phyloP scores from a whole-genome alignment of 805 yeast species.

The Maudiozyma bulderi region DNA sequence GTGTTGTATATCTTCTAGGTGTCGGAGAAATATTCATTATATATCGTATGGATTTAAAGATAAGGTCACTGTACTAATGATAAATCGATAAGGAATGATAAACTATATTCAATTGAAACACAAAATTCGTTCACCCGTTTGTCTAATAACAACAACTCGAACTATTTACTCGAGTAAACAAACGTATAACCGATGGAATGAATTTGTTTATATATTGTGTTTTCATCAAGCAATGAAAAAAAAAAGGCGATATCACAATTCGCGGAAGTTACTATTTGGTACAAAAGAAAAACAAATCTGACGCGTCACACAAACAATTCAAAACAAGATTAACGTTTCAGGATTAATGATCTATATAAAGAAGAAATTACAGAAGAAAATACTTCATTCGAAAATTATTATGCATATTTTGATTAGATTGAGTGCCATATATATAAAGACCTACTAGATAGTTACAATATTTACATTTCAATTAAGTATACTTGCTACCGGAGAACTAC shows the following conservation, averaged over 20 bases:
- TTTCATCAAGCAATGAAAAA: background rate
- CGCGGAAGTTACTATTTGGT: background rate
- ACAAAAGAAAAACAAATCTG: constrained; percentile 1
- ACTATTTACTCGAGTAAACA: no score
- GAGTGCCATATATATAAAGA: background rate
- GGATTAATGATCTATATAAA: no score
- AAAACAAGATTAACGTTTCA: background rate
- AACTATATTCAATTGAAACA: no score
- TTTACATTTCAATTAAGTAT: background rate
- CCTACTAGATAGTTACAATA: background rate
- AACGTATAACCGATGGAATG: no score
- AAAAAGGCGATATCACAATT: background rate
- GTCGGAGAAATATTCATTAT: constrained; percentile 26
- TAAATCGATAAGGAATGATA: no score
- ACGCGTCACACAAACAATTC: background rate
- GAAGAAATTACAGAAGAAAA: no score
- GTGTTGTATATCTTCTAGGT: constrained; percentile 20
- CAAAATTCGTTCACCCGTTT: no score
- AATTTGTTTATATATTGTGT: background rate
- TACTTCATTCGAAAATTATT: background rate
- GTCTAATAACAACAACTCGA: no score
- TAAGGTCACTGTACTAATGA: no score
- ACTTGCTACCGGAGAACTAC: background rate
- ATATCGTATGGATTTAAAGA: background rate
- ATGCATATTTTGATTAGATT: background rate